Conservation (phyloP, 75 land plant species). For the Pinus tabuliformis region DNA sequence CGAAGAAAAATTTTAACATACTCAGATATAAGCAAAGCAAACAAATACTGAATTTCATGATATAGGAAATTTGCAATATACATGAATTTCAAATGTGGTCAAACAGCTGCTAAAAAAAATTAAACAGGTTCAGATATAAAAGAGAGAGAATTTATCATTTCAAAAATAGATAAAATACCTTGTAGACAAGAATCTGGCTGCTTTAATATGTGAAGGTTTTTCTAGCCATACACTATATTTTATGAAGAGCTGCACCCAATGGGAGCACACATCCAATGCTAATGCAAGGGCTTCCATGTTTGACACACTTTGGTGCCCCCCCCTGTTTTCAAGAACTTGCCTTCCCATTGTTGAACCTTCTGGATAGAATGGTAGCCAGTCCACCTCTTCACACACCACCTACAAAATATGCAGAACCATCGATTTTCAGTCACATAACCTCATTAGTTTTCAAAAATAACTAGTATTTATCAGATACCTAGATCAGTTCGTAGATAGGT, state of each 20-base stretch:
- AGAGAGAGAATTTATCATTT: background rate
- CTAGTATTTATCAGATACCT: background rate
- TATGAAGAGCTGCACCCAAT: constrained; percentile 80
- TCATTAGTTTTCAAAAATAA: background rate
- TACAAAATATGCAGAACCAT: constrained; percentile 13
- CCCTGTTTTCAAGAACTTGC: constrained; percentile 33
- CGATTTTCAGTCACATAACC: background rate
- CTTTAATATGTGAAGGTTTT: constrained; percentile 69
- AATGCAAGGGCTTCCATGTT: constrained; percentile 42
- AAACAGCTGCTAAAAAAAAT: background rate
- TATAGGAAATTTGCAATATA: background rate
- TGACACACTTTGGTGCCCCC: constrained; percentile 26
- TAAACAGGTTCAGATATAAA: background rate
- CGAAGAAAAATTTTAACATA: constrained; percentile 2
- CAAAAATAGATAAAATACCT: constrained; percentile 37
- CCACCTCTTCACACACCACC: constrained; percentile 98
- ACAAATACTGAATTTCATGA: background rate
- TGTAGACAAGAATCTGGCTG: constrained; percentile 63
- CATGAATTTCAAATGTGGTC: background rate
- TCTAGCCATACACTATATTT: constrained; percentile 92
- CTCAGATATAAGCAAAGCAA: background rate
- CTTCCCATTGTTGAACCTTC: constrained; percentile 21
- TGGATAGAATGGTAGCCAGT: constrained; percentile 92
- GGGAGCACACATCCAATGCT: constrained; percentile 74
- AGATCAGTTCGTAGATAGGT: background rate